These are phyloP conservation scores for Fusarium chuoi DNA, from an alignment of 2,329 filamentous ascomycete species.

Conservation along the genomic window DNA sequence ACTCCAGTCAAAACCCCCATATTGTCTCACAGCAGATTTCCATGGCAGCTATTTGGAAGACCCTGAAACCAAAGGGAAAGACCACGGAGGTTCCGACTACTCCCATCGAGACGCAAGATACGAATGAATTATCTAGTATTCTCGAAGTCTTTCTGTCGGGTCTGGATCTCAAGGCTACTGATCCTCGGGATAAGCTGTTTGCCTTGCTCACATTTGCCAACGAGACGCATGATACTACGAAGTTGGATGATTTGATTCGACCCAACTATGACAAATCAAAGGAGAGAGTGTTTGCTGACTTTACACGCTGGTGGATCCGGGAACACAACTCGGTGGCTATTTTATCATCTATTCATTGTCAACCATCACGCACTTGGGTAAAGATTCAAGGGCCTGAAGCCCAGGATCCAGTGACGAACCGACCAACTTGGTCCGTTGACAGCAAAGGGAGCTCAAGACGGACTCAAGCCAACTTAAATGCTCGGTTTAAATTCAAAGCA, in stretches of 20 bases:
- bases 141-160: slow-evolving; percentile 25
- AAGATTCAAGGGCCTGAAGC: not conserved
- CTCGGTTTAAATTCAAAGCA: slow-evolving; percentile 22
- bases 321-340: slow-evolving; percentile 17
- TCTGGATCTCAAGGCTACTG: slow-evolving; percentile 30
- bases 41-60: slow-evolving; percentile 34
- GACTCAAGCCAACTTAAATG: slow-evolving; percentile 9
- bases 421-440: slow-evolving; percentile 24
- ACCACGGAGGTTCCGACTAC: not conserved
- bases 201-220: slow-evolving; percentile 28
- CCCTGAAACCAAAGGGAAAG: not conserved
- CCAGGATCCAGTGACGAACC: fast-evolving
- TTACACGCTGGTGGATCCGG: slow-evolving; percentile 34
- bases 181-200: slow-evolving; percentile 29
- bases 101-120: not conserved
- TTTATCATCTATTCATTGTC: slow-evolving; percentile 20
- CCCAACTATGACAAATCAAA: slow-evolving; percentile 30
- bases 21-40: slow-evolving; percentile 9
- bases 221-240: slow-evolving; percentile 6
- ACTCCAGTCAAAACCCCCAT: slow-evolving; percentile 18
- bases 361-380: slow-evolving; percentile 24
- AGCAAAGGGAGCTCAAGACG: slow-evolving; percentile 18
- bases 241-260: slow-evolving; percentile 20
- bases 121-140: slow-evolving; percentile 1
- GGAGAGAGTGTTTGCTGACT: slow-evolving; percentile 28